Evolutionary conservation across 1,139 yeast genomes (phyloP).

Genomic region (Zygosaccharomyces pseudobailii): DNA sequence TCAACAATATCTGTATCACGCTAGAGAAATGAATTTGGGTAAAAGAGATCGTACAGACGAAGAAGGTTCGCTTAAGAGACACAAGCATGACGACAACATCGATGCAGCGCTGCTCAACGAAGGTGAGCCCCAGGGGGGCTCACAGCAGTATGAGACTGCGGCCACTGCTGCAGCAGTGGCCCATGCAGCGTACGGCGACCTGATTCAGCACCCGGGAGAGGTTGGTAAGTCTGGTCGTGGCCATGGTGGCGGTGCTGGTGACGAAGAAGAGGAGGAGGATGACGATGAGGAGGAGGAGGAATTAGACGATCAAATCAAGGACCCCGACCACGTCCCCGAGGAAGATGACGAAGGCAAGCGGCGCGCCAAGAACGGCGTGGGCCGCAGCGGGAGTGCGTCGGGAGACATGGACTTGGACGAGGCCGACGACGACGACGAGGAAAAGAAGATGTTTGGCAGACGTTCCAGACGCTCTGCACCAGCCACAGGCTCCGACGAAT

Average conservation of each 20-base stretch:
- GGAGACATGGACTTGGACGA: constrained; percentile 28
- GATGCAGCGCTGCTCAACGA: constrained; percentile 15
- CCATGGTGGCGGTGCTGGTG: constrained; percentile 5
- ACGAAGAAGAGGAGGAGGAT: constrained; percentile 10
- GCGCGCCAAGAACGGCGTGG: constrained; percentile 12
- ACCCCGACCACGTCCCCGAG: constrained; percentile 13
- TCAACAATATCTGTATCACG: neutral
- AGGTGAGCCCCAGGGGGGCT: constrained; percentile 4
- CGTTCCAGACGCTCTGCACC: constrained; percentile 36
- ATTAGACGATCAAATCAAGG: constrained; percentile 17
- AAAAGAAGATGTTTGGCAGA: constrained; percentile 26
- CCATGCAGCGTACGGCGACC: constrained; percentile 13
- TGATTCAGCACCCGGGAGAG: constrained; percentile 14
- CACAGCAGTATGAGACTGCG: constrained; percentile 11
- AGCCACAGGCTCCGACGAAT: constrained; percentile 71
- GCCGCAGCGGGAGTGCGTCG: constrained; percentile 17
- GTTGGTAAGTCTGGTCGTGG: constrained; percentile 5
- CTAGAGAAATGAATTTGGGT: constrained; percentile 3
- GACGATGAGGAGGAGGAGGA: constrained; percentile 17
- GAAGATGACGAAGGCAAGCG: constrained; percentile 18
- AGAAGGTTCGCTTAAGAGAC: constrained; percentile 10
- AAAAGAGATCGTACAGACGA: constrained; percentile 9
- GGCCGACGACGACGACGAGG: constrained; percentile 39
- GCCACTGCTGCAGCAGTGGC: constrained; percentile 12
- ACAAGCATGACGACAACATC: constrained; percentile 15